Evolutionary conservation across 2,329 filamentous ascomycete species (phyloP).

Genomic region (Alternaria metachromatica): DNA sequence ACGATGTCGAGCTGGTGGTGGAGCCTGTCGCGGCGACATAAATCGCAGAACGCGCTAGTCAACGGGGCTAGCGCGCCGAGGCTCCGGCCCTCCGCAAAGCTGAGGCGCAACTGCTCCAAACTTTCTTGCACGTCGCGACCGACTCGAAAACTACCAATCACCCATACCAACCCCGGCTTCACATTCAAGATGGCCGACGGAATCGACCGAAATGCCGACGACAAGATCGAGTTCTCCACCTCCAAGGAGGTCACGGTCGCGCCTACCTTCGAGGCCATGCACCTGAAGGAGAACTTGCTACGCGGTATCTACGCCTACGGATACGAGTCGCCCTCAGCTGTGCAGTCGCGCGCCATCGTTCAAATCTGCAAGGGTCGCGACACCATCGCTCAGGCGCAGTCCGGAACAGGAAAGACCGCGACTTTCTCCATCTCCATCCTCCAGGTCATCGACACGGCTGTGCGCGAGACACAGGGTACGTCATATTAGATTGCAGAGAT

Average conservation of each 20-base stretch:
- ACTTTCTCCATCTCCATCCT: constrained; percentile 97
- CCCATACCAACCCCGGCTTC: not conserved
- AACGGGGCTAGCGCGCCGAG: constrained; percentile 18
- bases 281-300: constrained; percentile 94
- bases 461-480: constrained; percentile 81
- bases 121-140: constrained; percentile 25
- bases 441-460: constrained; percentile 91
- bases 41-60: constrained; percentile 26
- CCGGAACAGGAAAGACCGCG: constrained; percentile 94
- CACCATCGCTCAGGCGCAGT: constrained; percentile 97
- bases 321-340: constrained; percentile 96
- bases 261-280: constrained; percentile 77
- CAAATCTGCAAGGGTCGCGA: constrained; percentile 99
- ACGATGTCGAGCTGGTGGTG: constrained; percentile 18
- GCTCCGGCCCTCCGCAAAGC: constrained; percentile 22
- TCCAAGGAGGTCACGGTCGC: constrained; percentile 97
- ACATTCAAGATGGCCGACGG: constrained; percentile 80
- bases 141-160: constrained; percentile 8
- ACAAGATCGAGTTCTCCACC: constrained; percentile 97
- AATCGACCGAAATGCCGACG: constrained; percentile 91
- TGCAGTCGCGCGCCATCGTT: constrained; percentile 97
- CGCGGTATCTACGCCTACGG: constrained; percentile 98
- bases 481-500: not conserved
- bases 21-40: constrained; percentile 18
- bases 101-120: constrained; percentile 26